Percentiles rank a stretch among this genome's conserved stretches.
These are phyloP conservation scores for Epichloe amarillans DNA, from an alignment of 2,329 filamentous ascomycete genomes.

Conservation along the genomic window DNA sequence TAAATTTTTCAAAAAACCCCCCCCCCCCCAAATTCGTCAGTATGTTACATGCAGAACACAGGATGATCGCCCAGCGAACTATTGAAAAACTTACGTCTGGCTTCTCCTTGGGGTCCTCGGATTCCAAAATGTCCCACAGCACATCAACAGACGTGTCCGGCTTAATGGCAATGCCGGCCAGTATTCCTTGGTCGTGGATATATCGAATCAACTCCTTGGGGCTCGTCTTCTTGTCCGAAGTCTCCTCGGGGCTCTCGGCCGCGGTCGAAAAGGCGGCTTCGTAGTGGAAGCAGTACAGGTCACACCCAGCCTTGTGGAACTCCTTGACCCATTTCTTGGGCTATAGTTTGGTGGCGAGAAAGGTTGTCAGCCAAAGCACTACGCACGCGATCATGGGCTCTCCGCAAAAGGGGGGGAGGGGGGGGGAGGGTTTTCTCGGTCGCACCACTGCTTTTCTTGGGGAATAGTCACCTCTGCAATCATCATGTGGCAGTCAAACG, in stretches of 20 bases:
- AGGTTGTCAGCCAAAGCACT: too few species aligned
- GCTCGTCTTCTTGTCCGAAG: conserved; percentile 57
- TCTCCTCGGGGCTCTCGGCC: conserved; percentile 63
- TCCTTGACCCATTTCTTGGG: conserved; percentile 97
- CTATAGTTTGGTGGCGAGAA: conserved; percentile 29
- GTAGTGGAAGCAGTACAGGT: conserved; percentile 99
- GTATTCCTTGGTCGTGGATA: conserved; percentile 78
- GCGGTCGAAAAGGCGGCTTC: conserved; percentile 86
- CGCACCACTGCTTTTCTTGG: neutral
- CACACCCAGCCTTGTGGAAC: conserved; percentile 85
- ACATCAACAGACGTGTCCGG: conserved; percentile 84
- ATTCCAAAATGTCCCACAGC: conserved; percentile 79
- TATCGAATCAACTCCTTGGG: conserved; percentile 78
- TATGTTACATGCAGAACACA: too few species aligned
- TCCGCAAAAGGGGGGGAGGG: neutral
- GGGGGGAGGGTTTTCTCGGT: neutral
- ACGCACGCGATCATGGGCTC: too few species aligned
- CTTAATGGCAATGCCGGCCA: conserved; percentile 92
- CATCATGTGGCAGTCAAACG: conserved; percentile 99
- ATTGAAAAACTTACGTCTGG: conserved; percentile 60
- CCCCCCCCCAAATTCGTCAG: too few species aligned
- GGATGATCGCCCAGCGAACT: neutral
- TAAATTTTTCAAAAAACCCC: conserved; percentile 24
- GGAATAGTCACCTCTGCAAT: conserved; percentile 64
- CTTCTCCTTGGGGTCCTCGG: conserved; percentile 54